Conservation (phyloP, 75 land plant genomes). For the Sequoiadendron giganteum region DNA sequence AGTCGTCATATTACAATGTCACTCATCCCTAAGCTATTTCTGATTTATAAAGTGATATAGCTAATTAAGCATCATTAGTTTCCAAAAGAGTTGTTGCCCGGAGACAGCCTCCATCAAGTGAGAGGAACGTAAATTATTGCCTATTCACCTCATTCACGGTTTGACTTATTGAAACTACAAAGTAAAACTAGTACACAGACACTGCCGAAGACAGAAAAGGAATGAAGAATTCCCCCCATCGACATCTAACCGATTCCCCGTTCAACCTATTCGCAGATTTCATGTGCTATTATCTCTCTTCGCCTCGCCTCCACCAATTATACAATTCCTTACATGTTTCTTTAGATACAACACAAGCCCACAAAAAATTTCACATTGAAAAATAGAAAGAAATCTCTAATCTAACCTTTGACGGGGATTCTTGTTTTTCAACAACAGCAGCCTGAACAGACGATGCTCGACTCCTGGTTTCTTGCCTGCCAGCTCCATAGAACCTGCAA, state of each 20-base stretch:
- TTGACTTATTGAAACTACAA: no score
- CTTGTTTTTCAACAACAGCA: neutral
- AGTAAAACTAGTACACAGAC: neutral
- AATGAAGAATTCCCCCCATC: neutral
- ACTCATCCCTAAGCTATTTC: neutral
- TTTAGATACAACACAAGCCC: neutral
- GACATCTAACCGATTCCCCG: neutral
- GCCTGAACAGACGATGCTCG: neutral
- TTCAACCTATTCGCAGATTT: neutral
- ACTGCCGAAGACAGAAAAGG: neutral
- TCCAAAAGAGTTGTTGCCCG: no score
- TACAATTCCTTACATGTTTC: neutral
- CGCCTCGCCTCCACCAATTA: neutral
- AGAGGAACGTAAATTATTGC: neutral
- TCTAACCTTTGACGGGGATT: neutral
- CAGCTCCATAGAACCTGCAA: neutral
- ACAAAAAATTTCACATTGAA: neutral
- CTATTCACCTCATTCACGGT: neutral
- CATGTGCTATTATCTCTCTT: neutral
- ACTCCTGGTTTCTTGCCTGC: neutral
- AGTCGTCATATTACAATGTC: neutral
- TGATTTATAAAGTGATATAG: neutral
- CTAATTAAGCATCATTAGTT: neutral
- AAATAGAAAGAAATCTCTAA: neutral
- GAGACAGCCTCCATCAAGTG: no score